Percentiles rank a stretch among this genome's conserved stretches.
phyloP scores from a whole-genome alignment of 139 green algal species.

The Coelastrella sp. region DNA sequence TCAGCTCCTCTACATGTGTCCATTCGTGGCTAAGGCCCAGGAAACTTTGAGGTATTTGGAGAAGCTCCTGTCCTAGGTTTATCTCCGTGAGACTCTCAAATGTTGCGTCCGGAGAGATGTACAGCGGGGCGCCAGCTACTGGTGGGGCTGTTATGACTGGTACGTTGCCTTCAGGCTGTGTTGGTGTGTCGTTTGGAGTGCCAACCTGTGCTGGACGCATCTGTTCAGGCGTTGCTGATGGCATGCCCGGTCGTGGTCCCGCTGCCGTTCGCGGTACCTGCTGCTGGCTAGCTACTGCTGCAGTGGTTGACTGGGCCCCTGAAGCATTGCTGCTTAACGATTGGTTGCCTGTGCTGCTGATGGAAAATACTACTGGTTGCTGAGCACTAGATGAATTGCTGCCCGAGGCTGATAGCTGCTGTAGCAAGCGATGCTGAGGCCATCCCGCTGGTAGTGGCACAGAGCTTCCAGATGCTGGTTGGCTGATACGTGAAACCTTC shows the following conservation, averaged over 20 bases:
- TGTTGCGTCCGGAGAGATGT: background rate
- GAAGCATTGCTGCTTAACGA: background rate
- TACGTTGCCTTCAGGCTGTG: background rate
- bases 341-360: background rate
- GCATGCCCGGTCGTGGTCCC: background rate
- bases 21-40: slow-evolving; percentile 52
- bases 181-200: background rate
- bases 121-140: background rate
- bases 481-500: no score
- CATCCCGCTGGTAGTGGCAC: no score
- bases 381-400: no score
- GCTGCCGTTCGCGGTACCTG: background rate
- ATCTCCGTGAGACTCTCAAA: slow-evolving; percentile 18
- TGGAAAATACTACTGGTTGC: background rate
- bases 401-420: background rate
- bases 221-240: background rate
- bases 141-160: background rate
- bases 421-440: background rate
- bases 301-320: background rate
- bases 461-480: no score
- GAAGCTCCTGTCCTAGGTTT: background rate
- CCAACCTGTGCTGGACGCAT: background rate
- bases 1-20: slow-evolving; percentile 41
- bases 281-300: background rate
- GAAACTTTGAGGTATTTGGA: slow-evolving; percentile 43